phyloP scores from a whole-genome alignment of 139 green algal species.

The Chlorella sp. region DNA sequence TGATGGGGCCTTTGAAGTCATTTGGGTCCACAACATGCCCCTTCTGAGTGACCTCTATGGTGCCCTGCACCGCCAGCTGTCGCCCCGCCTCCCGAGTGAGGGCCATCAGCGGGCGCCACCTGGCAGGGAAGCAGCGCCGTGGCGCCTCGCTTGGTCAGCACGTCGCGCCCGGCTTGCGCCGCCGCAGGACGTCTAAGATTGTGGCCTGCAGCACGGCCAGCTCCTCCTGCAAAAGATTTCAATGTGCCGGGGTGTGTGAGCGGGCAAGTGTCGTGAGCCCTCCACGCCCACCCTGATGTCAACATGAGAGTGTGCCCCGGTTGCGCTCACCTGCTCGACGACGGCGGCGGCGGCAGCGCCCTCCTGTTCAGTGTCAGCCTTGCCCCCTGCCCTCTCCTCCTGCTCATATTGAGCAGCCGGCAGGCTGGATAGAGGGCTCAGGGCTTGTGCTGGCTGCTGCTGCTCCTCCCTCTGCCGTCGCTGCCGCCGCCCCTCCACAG shows the following conservation, averaged over 20 bases:
- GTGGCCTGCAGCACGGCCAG: conserved; percentile 27
- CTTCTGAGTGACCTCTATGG: conserved; percentile 57
- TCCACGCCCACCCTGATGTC: too few species aligned
- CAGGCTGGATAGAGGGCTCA: too few species aligned
- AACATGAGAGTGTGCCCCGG: too few species aligned
- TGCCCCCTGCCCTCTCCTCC: too few species aligned
- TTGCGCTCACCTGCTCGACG: too few species aligned
- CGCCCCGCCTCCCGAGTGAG: conserved; percentile 39
- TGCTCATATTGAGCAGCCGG: too few species aligned
- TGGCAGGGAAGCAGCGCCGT: conserved; percentile 32
- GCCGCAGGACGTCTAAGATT: conserved; percentile 40
- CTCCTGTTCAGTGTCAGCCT: too few species aligned
- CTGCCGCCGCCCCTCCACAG: neutral
- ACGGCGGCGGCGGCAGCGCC: too few species aligned
- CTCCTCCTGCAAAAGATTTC: neutral
- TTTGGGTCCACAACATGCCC: conserved; percentile 40
- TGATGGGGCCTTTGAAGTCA: conserved; percentile 49
- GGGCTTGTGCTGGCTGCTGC: too few species aligned
- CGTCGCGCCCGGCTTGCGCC: conserved; percentile 32
- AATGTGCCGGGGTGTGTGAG: too few species aligned
- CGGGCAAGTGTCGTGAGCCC: too few species aligned
- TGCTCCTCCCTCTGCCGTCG: neutral
- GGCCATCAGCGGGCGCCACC: conserved; percentile 51
- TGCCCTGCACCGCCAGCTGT: conserved; percentile 14
- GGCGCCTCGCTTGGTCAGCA: conserved; percentile 63